phyloP scores from a whole-genome alignment of 2,329 filamentous ascomycete genomes.

The Fusarium anguioides region DNA sequence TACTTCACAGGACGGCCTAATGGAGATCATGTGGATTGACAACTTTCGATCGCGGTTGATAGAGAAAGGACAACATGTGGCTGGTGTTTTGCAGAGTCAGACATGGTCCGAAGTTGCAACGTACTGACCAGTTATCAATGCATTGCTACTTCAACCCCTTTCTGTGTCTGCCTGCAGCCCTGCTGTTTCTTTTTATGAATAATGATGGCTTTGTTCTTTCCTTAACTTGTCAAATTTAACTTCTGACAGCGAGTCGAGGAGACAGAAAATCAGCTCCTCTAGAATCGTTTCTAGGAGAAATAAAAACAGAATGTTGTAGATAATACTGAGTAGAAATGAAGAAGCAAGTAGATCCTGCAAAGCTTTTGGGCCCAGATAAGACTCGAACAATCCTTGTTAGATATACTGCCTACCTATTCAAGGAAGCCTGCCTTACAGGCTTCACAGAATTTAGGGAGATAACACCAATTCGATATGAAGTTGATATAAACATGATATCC shows the following conservation, averaged over 20 bases:
- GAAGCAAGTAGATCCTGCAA: too few species aligned
- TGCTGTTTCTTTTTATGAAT: not conserved
- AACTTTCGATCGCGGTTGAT: slow-evolving; percentile 55
- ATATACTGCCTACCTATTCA: too few species aligned
- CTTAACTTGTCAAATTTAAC: not conserved
- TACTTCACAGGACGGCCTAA: slow-evolving; percentile 53
- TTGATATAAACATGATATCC: not conserved
- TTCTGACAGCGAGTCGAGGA: not conserved
- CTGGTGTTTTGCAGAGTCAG: slow-evolving; percentile 52
- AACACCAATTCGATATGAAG: not conserved
- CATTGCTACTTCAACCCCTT: not conserved
- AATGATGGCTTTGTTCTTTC: not conserved
- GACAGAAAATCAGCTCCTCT: not conserved
- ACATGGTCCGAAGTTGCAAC: slow-evolving; percentile 54
- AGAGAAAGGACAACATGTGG: slow-evolving; percentile 56
- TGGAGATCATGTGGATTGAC: slow-evolving; percentile 62
- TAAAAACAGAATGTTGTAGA: not conserved
- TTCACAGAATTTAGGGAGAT: too few species aligned
- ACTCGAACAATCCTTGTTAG: not conserved
- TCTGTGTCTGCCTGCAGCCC: not conserved
- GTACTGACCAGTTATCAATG: slow-evolving; percentile 28
- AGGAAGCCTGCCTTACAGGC: too few species aligned
- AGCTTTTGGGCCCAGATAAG: too few species aligned
- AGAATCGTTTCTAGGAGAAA: not conserved
- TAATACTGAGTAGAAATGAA: too few species aligned